phyloP scores from a whole-genome alignment of 2,329 filamentous ascomycete species.

The Dothistroma pini region DNA sequence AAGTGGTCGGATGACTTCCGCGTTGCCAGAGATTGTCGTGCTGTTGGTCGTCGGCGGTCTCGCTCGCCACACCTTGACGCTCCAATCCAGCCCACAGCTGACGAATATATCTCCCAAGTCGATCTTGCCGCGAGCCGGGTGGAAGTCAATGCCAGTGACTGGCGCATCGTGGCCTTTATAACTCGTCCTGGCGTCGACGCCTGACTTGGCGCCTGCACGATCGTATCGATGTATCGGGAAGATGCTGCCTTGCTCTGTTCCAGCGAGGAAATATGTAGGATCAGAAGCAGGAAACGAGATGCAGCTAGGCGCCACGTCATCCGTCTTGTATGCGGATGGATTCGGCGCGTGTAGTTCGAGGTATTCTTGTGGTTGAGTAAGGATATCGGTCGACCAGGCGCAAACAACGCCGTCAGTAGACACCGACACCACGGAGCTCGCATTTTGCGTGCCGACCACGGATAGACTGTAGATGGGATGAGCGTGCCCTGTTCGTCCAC shows the following conservation, averaged over 20 bases:
- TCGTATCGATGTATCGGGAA: conserved; percentile 97
- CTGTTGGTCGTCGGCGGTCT: conserved; percentile 71
- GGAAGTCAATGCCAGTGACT: conserved; percentile 94
- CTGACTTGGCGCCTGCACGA: conserved; percentile 92
- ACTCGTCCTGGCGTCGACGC: conserved; percentile 81
- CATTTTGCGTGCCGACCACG: conserved; percentile 96
- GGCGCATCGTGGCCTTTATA: conserved; percentile 91
- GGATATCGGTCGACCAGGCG: conserved; percentile 97
- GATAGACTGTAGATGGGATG: conserved; percentile 95
- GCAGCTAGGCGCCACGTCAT: conserved; percentile 91
- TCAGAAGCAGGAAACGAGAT: conserved; percentile 93
- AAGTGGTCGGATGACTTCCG: conserved; percentile 54
- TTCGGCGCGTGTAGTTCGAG: conserved; percentile 85
- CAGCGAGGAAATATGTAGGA: conserved; percentile 95
- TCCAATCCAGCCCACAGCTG: conserved; percentile 93
- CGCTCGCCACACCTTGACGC: conserved; percentile 94
- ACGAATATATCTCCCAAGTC: conserved; percentile 93
- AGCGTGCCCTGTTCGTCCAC: conserved; percentile 74
- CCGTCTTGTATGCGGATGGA: conserved; percentile 65
- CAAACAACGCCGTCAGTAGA: conserved; percentile 96
- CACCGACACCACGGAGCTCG: conserved; percentile 96
- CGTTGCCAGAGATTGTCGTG: conserved; percentile 44
- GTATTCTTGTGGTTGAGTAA: conserved; percentile 92
- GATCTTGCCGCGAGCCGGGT: conserved; percentile 84
- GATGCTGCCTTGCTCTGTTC: conserved; percentile 93